Conservation (phyloP, 495 filamentous ascomycete genomes). For the Trichocladium antarcticum region DNA sequence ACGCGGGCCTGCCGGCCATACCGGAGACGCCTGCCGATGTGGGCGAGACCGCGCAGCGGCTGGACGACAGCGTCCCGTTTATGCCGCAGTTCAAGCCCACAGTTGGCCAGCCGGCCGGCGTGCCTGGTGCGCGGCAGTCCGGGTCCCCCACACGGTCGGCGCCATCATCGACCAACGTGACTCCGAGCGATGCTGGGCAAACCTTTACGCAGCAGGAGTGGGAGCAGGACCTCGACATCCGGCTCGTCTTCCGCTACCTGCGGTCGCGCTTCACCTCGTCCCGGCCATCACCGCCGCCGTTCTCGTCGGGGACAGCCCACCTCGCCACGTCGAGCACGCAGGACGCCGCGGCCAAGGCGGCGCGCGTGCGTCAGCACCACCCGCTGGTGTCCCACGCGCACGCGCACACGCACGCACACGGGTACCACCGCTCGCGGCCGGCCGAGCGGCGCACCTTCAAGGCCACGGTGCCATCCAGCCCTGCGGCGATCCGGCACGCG, state of each 20-base stretch:
- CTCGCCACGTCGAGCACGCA: conserved; percentile 43
- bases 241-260: conserved; percentile 80
- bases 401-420: conserved; percentile 12
- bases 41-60: conserved; percentile 12
- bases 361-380: conserved; percentile 73
- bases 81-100: conserved; percentile 43
- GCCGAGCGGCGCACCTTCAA: conserved; percentile 44
- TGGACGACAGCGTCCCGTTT: conserved; percentile 15
- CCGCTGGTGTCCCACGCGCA: conserved; percentile 53
- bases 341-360: conserved; percentile 64
- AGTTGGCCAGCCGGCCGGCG: conserved; percentile 26
- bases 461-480: conserved; percentile 36
- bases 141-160: conserved; percentile 9
- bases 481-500: conserved; percentile 43
- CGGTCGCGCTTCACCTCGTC: conserved; percentile 53
- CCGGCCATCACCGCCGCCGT: conserved; percentile 25
- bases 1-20: conserved; percentile 45
- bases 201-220: conserved; percentile 61
- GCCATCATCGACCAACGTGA: conserved; percentile 5
- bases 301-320: conserved; percentile 32
- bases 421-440: conserved; percentile 34
- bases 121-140: conserved; percentile 14
- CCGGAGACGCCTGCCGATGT: conserved; percentile 35
- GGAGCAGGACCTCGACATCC: conserved; percentile 76
- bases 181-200: conserved; percentile 1